A percentile compares a stretch with the other conserved stretches of the same genome.
These are phyloP conservation scores for Tulasnella sp. DNA, from an alignment of 768 basidiomycete species.

Conservation along the genomic window DNA sequence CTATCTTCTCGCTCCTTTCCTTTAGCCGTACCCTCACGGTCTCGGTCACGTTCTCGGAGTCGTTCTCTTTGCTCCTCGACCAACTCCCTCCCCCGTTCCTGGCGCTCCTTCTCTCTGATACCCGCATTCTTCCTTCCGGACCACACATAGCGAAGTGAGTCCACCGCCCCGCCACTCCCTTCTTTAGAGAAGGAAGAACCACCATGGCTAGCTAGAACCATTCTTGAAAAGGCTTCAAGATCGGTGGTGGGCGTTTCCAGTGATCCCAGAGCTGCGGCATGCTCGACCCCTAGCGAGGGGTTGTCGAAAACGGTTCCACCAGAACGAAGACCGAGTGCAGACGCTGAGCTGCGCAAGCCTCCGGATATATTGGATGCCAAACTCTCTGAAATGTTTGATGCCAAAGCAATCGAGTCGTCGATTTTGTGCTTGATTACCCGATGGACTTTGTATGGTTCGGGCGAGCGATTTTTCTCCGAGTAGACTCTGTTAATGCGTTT, in stretches of 20 bases:
- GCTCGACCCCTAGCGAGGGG: too few species aligned
- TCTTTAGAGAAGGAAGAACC: neutral
- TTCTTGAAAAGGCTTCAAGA: conserved; percentile 39
- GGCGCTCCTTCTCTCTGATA: conserved; percentile 24
- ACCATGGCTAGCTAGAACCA: conserved; percentile 26
- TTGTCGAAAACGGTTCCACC: too few species aligned
- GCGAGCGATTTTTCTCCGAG: conserved; percentile 34
- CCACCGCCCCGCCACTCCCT: neutral
- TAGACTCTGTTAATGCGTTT: conserved; percentile 38
- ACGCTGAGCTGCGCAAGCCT: neutral
- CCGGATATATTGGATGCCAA: conserved; percentile 6
- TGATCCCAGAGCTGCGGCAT: conserved; percentile 21
- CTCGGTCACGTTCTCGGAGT: neutral
- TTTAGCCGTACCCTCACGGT: conserved; percentile 32
- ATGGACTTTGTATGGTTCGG: conserved; percentile 49
- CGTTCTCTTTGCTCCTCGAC: conserved; percentile 4
- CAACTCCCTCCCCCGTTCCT: conserved; percentile 24
- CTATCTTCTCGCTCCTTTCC: conserved; percentile 37
- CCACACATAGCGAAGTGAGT: conserved; percentile 26
- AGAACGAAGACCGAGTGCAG: conserved; percentile 7
- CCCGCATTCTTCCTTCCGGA: conserved; percentile 25
- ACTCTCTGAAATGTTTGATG: conserved; percentile 20
- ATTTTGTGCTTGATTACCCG: conserved; percentile 49
- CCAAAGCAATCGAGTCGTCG: conserved; percentile 37
- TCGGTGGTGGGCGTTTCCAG: conserved; percentile 36